Evolutionary conservation across 2,329 filamentous ascomycete species (phyloP), one percentile per base, ranked within the genome.

Genomic region (Metarhizium anisopliae): DNA sequence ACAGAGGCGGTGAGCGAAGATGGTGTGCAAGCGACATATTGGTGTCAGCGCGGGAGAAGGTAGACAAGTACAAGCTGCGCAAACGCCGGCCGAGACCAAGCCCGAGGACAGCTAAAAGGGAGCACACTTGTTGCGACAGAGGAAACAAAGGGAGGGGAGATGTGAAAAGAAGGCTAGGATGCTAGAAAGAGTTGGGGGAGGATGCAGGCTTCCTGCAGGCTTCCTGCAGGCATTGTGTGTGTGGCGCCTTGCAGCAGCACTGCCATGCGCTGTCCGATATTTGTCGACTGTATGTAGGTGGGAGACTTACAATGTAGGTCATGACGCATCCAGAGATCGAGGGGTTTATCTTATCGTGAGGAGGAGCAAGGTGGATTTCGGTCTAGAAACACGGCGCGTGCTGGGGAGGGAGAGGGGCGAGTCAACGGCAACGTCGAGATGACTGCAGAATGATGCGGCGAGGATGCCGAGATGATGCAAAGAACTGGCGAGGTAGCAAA

Each of bases 291-390:
- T 35, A 50, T 35, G 32, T 32, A 51, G 30, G 40, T 49, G 45
- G 40, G 35, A 40, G 52, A 72, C 69, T 72, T 66, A 72, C 69
- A 67, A 71, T 72, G 63, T 70, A 71, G 65, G 69, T 70, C 69
- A 72, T 72, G 66, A 66, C 67, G 68, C 68, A 68, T 69, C 8
- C 40, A 55, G 54, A 55, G 45, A 35, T 47, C 55, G 56, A 58
- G 58, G 58, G 62, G 59, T 61, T 38, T 58, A 58, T 58, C 55
- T 53, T 61, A 58, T 61, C 59, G 58, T 54, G 43, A 20, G 32
- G 35, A 38, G 51, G 5, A 14, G 51, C 50, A 36, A 42, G 50
- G 36, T 53, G 51, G 43, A 55, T 53, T 20, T 57, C 50, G 57
- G 55, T 56, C 51, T 57, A 52, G 45, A 36, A 55, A 56, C 32